Conservation (phyloP, 148 eudicot species). For the Fallopia convolvulus region DNA sequence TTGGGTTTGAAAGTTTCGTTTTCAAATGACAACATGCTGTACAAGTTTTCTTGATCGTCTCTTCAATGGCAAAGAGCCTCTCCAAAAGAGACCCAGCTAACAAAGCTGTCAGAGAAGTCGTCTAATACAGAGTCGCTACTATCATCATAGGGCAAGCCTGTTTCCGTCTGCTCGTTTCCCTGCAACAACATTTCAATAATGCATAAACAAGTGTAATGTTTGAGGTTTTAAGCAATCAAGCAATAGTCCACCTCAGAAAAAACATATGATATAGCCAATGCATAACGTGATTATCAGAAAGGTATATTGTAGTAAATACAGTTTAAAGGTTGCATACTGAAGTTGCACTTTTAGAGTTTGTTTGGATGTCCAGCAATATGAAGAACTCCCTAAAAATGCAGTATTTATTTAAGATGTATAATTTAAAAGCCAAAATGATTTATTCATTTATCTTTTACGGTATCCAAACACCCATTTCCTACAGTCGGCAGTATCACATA, state of each 20-base stretch:
- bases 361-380: too few species aligned
- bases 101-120: conserved; percentile 70
- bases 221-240: not conserved
- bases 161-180: conserved; percentile 46
- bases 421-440: too few species aligned
- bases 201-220: not conserved
- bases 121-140: conserved; percentile 27
- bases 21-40: not conserved
- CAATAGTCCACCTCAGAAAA: not conserved
- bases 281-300: not conserved
- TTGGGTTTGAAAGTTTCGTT: not conserved
- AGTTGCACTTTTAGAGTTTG: not conserved
- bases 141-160: conserved; percentile 29
- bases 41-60: not conserved
- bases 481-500: too few species aligned
- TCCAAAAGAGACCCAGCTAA: conserved; percentile 65
- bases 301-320: not conserved
- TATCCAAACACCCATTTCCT: too few species aligned
- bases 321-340: not conserved
- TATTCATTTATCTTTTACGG: too few species aligned
- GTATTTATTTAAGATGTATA: too few species aligned
- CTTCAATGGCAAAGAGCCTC: conserved; percentile 51
- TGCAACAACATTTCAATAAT: conserved; percentile 14
- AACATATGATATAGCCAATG: not conserved
- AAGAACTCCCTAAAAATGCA: too few species aligned